phyloP scores from a whole-genome alignment of 768 basidiomycete genomes.

The Tulasnella sp. region DNA sequence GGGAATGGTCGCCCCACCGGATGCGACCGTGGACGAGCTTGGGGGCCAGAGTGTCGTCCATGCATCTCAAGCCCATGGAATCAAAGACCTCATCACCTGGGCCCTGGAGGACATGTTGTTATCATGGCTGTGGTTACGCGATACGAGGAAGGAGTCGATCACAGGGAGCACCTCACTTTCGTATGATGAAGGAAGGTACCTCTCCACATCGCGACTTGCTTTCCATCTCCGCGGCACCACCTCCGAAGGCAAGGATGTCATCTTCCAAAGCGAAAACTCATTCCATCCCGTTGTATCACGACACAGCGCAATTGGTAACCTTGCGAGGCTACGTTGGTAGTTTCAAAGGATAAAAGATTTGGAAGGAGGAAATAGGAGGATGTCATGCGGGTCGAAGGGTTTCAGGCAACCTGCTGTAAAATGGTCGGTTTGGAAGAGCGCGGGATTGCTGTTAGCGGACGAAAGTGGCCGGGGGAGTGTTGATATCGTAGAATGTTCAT shows the following conservation, averaged over 20 bases:
- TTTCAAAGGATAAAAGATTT: background rate
- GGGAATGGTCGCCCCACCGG: background rate
- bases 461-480: background rate
- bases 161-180: constrained; percentile 14
- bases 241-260: no score
- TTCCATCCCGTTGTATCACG: constrained; percentile 30
- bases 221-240: no score
- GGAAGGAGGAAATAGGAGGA: background rate
- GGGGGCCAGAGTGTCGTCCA: background rate
- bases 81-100: background rate
- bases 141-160: constrained; percentile 10
- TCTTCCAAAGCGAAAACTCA: background rate
- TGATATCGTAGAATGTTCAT: background rate
- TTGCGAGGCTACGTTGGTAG: constrained; percentile 11
- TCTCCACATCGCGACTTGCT: no score
- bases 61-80: constrained; percentile 6
- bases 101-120: constrained; percentile 15
- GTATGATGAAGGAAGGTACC: background rate
- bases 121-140: constrained; percentile 26
- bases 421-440: background rate
- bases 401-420: background rate
- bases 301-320: background rate
- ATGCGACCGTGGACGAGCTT: background rate
- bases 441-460: constrained; percentile 7
- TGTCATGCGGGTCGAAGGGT: background rate